Percentiles rank a stretch among this genome's conserved stretches.
Conservation (phyloP, 2,329 filamentous ascomycete genomes). For the Zasmidium angulare region DNA sequence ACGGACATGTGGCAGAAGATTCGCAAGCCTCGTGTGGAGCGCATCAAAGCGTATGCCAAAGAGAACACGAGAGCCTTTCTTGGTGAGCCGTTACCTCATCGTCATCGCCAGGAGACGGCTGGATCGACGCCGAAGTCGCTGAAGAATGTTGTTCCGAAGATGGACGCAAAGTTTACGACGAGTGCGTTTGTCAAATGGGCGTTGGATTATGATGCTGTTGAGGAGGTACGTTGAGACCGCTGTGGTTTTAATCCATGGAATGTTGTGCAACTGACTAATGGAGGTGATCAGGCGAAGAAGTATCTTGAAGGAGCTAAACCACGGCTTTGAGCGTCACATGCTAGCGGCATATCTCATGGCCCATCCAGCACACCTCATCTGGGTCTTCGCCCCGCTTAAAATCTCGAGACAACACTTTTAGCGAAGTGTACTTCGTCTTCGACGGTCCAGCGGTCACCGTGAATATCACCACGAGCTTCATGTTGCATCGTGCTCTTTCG, state of each 20-base stretch:
- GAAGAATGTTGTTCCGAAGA: not conserved
- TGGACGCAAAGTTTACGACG: not conserved
- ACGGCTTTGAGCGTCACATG: not conserved
- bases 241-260: not conserved
- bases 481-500: not conserved
- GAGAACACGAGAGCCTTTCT: not conserved
- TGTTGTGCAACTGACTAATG: not conserved
- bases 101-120: not conserved
- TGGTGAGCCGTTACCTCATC: not conserved
- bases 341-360: not conserved
- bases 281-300: not conserved
- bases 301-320: not conserved
- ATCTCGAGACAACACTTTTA: too few relatives aligned
- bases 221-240: not conserved
- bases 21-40: not conserved
- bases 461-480: too few relatives aligned
- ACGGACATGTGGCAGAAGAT: not conserved
- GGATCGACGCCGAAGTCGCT: not conserved
- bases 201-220: not conserved
- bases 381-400: too few relatives aligned
- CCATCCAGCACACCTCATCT: not conserved
- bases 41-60: not conserved
- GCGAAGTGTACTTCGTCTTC: too few relatives aligned
- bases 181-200: not conserved
- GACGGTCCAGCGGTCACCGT: too few relatives aligned